Evolutionary conservation across 345 rosid species (phyloP), one percentile per base, ranked within the genome.

Genomic region (Mercurialis annua): DNA sequence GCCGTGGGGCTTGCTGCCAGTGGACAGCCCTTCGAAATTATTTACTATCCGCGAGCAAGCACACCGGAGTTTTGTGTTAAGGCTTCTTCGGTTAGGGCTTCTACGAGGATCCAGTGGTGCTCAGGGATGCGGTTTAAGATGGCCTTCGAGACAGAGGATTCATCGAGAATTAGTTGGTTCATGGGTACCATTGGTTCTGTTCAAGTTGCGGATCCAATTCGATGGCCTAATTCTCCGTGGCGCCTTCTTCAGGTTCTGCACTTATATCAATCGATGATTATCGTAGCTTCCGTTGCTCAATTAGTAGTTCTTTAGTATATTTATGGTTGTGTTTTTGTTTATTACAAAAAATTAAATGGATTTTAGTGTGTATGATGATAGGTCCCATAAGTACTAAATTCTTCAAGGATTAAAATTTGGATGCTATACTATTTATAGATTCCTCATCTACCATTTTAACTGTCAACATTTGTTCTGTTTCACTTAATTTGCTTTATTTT

Each of bases 201-300:
- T 59, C 73, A 86, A 47, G 90, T 90, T 48, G 76, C 85, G 30
- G 96, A 93, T 65, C 85, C 92, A 15, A 75, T 88, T 59, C 86
- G 74, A 23, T 93, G 98, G 98, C 94, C 97, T 54, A 82, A 85
- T 70, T 94, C 99, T 23, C 97, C 96, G 24, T 94, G 99, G 99
- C 80, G 96, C 6, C 81, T 94, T 72, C 81, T 94, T 14, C 90
- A 87, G 97, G 99, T 93, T 56, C n/a, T 55, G 17, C 10, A 4
- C 50, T 14, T 6, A 12, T 46, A 31, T 50, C 5, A 24, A 23
- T 14, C 27, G 27, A 11, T 38, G 26, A n/a, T 26, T 12, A 4
- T 30, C 62, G 23, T 34, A 14, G 3, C 12, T 6, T 16, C 7
- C 40, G 42, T n/a, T 66, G 31, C 67, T 60, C 27, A 20, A 51